phyloP scores from a whole-genome alignment of 495 filamentous ascomycete species.

The Annulohypoxylon stygium region DNA sequence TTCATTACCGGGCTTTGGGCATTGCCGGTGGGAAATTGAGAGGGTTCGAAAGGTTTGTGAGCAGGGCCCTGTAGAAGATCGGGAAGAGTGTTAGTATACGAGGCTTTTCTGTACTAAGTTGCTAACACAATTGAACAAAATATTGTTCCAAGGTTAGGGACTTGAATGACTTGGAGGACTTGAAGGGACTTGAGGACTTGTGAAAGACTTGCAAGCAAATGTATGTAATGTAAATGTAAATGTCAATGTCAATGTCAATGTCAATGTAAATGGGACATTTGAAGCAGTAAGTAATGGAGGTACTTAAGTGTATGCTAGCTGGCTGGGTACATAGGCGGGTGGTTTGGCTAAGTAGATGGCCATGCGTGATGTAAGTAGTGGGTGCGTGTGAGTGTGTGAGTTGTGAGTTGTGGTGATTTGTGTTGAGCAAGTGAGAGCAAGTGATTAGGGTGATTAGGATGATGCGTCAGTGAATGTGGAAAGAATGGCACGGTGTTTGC shows the following conservation, averaged over 20 bases:
- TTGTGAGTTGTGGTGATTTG: constrained; percentile 10
- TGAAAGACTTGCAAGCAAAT: constrained; percentile 22
- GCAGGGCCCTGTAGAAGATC: constrained; percentile 38
- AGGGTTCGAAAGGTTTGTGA: constrained; percentile 40
- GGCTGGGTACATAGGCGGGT: constrained; percentile 21
- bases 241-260: not conserved
- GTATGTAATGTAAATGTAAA: not conserved
- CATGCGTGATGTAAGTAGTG: constrained; percentile 25
- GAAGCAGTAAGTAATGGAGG: constrained; percentile 23
- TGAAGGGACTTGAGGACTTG: constrained; percentile 6
- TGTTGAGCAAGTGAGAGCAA: constrained; percentile 20
- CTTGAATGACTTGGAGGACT: constrained; percentile 14
- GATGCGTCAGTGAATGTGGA: constrained; percentile 39
- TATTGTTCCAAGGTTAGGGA: not conserved
- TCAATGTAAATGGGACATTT: not conserved
- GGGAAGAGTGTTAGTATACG: constrained; percentile 41
- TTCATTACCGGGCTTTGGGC: constrained; percentile 49
- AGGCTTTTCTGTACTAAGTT: constrained; percentile 27
- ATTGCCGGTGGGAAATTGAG: constrained; percentile 46
- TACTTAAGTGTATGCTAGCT: constrained; percentile 27
- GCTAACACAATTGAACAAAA: constrained; percentile 24
- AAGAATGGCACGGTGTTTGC: constrained; percentile 50
- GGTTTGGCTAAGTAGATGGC: constrained; percentile 12
- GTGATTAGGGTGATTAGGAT: constrained; percentile 30
- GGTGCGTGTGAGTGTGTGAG: constrained; percentile 23